A percentile compares a stretch with the other conserved stretches of the same genome.
These are phyloP conservation scores for Aspergillus sergii DNA, from an alignment of 2,329 filamentous ascomycete species.

Conservation along the genomic window DNA sequence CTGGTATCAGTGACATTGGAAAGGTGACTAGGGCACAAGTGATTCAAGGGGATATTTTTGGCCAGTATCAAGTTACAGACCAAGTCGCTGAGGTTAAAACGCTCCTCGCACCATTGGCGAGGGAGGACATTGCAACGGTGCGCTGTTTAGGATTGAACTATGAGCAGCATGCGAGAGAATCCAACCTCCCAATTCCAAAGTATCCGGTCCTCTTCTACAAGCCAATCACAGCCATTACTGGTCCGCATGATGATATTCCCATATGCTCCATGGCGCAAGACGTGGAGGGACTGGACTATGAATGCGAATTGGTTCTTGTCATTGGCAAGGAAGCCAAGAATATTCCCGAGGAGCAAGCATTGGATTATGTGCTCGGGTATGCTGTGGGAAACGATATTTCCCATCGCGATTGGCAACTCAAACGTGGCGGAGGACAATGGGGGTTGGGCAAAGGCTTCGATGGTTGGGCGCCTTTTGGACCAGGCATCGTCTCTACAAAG, in stretches of 20 bases:
- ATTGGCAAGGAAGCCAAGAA: slow-evolving; percentile 69
- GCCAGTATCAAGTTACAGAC: slow-evolving; percentile 65
- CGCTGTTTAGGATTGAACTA: slow-evolving; percentile 74
- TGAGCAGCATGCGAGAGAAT: slow-evolving; percentile 70
- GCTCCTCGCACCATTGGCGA: slow-evolving; percentile 66
- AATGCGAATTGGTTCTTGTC: slow-evolving; percentile 75
- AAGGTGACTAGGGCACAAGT: slow-evolving; percentile 64
- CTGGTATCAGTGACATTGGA: slow-evolving; percentile 61
- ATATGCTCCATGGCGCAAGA: slow-evolving; percentile 68
- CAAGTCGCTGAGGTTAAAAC: slow-evolving; percentile 55
- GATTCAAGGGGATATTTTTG: slow-evolving; percentile 68
- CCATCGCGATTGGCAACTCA: slow-evolving; percentile 75
- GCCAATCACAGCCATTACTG: slow-evolving; percentile 66
- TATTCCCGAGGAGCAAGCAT: slow-evolving; percentile 65
- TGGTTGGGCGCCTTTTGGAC: slow-evolving; percentile 73
- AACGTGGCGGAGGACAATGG: slow-evolving; percentile 70
- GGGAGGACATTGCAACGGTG: slow-evolving; percentile 66
- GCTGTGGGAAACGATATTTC: slow-evolving; percentile 78
- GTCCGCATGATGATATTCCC: slow-evolving; percentile 67
- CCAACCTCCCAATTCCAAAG: slow-evolving; percentile 68
- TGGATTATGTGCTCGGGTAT: slow-evolving; percentile 76
- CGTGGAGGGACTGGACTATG: slow-evolving; percentile 71
- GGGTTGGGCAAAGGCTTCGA: slow-evolving; percentile 73
- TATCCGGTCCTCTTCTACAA: slow-evolving; percentile 77
- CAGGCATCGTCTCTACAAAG: slow-evolving; percentile 65